phyloP scores from a whole-genome alignment of 768 basidiomycete genomes.

The Podaxis mareebaensis region DNA sequence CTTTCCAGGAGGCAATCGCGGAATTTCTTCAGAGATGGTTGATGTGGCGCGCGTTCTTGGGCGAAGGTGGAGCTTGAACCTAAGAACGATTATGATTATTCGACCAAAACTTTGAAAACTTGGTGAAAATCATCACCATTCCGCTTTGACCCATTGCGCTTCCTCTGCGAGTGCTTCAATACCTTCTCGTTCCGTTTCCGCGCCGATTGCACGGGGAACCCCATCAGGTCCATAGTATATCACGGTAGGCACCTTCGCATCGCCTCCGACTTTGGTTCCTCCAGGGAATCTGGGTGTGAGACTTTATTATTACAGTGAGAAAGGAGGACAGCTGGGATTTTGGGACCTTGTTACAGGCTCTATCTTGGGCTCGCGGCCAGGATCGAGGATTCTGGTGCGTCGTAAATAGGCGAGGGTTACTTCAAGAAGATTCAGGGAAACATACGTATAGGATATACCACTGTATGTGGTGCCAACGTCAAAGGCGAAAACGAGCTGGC shows the following conservation, averaged over 20 bases:
- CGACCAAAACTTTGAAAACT: not conserved
- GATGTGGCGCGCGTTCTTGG: conserved; percentile 15
- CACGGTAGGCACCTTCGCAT: conserved; percentile 46
- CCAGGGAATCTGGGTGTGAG: conserved; percentile 32
- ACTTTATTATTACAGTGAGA: not conserved
- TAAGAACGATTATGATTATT: conserved; percentile 6
- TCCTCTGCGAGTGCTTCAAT: conserved; percentile 39
- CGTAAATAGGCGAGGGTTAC: not conserved
- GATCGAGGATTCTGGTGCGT: not conserved
- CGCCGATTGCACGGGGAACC: conserved; percentile 38
- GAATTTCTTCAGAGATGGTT: conserved; percentile 19
- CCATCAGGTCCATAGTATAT: conserved; percentile 44
- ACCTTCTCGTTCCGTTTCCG: conserved; percentile 39
- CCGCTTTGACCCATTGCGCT: conserved; percentile 42
- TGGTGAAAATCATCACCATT: conserved; percentile 32
- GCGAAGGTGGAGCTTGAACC: conserved; percentile 40
- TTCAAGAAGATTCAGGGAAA: not conserved
- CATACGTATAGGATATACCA: conserved; percentile 6
- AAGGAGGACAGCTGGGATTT: too few relatives aligned
- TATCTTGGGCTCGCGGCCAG: not conserved
- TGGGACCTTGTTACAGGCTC: not conserved
- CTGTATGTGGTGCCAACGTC: conserved; percentile 6
- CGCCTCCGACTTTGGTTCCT: conserved; percentile 37
- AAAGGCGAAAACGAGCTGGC: conserved; percentile 1
- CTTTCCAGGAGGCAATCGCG: conserved; percentile 44